Conservation (phyloP, 1,284 basidiomycete species). For the Lentinula novae-zelandiae region DNA sequence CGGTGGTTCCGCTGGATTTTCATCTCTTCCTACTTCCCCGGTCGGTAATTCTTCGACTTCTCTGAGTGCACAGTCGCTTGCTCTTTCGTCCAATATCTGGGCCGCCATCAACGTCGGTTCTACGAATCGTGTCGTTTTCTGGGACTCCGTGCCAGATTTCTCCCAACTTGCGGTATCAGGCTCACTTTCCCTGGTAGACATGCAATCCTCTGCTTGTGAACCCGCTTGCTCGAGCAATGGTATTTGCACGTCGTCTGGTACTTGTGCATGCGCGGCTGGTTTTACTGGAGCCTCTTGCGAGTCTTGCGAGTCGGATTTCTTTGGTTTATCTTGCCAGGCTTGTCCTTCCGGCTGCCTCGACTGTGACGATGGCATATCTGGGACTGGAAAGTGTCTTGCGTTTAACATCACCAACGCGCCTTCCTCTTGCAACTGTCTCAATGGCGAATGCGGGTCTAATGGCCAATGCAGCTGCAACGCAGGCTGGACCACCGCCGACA, state of each 20-base stretch:
- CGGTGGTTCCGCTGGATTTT: conserved; percentile 58
- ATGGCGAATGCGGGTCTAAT: conserved; percentile 64
- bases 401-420: conserved; percentile 47
- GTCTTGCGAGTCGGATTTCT: conserved; percentile 66
- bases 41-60: conserved; percentile 48
- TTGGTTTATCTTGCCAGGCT: conserved; percentile 62
- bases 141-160: conserved; percentile 76
- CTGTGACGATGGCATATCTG: conserved; percentile 76
- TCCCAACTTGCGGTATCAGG: conserved; percentile 56
- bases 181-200: conserved; percentile 54
- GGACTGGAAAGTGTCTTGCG: conserved; percentile 64
- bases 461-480: conserved; percentile 71
- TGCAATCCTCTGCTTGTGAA: conserved; percentile 69
- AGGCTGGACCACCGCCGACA: conserved; percentile 68
- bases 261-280: conserved; percentile 66
- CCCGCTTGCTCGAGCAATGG: conserved; percentile 69
- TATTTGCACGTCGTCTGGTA: conserved; percentile 63
- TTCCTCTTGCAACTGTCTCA: conserved; percentile 71
- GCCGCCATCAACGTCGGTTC: conserved; percentile 53
- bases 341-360: conserved; percentile 64
- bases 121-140: conserved; percentile 58
- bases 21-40: conserved; percentile 40
- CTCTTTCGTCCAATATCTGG: conserved; percentile 65
- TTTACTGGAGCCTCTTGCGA: conserved; percentile 79
- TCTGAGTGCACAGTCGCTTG: conserved; percentile 52